Conservation (phyloP, 805 yeast genomes). For the Zygotorulaspora sp. region DNA sequence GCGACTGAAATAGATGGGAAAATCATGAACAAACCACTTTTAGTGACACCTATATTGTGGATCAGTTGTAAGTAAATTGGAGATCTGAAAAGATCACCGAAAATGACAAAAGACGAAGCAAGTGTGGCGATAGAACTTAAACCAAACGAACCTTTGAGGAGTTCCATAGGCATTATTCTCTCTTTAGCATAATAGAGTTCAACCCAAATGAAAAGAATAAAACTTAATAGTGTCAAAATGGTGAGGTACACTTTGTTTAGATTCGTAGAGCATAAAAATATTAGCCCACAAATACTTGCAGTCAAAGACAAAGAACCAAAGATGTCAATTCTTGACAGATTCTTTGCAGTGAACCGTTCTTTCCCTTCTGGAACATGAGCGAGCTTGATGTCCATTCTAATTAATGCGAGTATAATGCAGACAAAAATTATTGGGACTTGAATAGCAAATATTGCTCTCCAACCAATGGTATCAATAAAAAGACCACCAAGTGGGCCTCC, state of each 20-base stretch:
- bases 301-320: slow-evolving; percentile 64
- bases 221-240: slow-evolving; percentile 32
- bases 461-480: slow-evolving; percentile 54
- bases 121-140: slow-evolving; percentile 49
- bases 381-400: slow-evolving; percentile 39
- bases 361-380: slow-evolving; percentile 48
- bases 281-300: slow-evolving; percentile 41
- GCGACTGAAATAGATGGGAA: slow-evolving; percentile 56
- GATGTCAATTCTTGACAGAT: slow-evolving; percentile 59
- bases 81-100: slow-evolving; percentile 50
- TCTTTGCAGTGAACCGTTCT: slow-evolving; percentile 42
- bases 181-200: slow-evolving; percentile 39
- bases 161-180: slow-evolving; percentile 56
- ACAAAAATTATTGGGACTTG: slow-evolving; percentile 46
- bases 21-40: slow-evolving; percentile 50
- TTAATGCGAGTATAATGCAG: slow-evolving; percentile 38
- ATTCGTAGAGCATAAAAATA: slow-evolving; percentile 47
- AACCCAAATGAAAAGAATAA: slow-evolving; percentile 35
- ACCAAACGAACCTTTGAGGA: slow-evolving; percentile 52
- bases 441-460: slow-evolving; percentile 54
- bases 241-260: slow-evolving; percentile 39
- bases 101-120: slow-evolving; percentile 39
- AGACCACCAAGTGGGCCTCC: slow-evolving; percentile 67
- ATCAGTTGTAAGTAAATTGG: slow-evolving; percentile 57
- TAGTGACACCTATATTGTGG: slow-evolving; percentile 46